phyloP scores from a whole-genome alignment of 495 filamentous ascomycete species.

The Darksidea phi region DNA sequence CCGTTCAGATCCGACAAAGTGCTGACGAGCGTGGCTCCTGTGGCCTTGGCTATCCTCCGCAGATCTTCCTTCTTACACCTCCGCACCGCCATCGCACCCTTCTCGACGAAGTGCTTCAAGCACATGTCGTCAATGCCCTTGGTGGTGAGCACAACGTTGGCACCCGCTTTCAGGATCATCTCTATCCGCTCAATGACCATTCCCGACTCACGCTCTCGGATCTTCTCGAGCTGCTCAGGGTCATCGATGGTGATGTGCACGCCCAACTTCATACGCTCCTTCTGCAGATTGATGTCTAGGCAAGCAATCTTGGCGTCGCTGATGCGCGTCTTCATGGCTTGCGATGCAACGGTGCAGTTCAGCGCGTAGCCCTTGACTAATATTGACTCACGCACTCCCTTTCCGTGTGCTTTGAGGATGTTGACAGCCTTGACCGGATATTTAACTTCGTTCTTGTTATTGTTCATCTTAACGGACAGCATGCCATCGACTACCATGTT shows the following conservation, averaged over 20 bases:
- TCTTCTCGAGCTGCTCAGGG: conserved; percentile 94
- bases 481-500: conserved; percentile 97
- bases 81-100: conserved; percentile 91
- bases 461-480: conserved; percentile 87
- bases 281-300: conserved; percentile 97
- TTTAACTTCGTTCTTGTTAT: conserved; percentile 85
- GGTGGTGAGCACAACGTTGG: conserved; percentile 93
- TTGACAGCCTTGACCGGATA: conserved; percentile 99
- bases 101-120: conserved; percentile 92
- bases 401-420: conserved; percentile 95
- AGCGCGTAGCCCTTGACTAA: conserved; percentile 95
- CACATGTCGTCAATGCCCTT: conserved; percentile 98
- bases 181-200: conserved; percentile 94
- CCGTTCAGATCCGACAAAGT: conserved; percentile 94
- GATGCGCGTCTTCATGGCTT: conserved; percentile 94
- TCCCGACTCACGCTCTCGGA: conserved; percentile 83
- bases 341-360: conserved; percentile 97
- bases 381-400: conserved; percentile 82
- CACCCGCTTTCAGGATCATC: conserved; percentile 95
- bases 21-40: conserved; percentile 88
- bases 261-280: conserved; percentile 97
- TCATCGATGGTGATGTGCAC: conserved; percentile 98
- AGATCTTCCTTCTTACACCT: conserved; percentile 99
- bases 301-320: conserved; percentile 95
- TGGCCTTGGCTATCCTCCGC: conserved; percentile 91